Percentiles rank a stretch among this genome's conserved stretches.
phyloP scores from a whole-genome alignment of 345 rosid genomes.

The Eutrema yunnanense region DNA sequence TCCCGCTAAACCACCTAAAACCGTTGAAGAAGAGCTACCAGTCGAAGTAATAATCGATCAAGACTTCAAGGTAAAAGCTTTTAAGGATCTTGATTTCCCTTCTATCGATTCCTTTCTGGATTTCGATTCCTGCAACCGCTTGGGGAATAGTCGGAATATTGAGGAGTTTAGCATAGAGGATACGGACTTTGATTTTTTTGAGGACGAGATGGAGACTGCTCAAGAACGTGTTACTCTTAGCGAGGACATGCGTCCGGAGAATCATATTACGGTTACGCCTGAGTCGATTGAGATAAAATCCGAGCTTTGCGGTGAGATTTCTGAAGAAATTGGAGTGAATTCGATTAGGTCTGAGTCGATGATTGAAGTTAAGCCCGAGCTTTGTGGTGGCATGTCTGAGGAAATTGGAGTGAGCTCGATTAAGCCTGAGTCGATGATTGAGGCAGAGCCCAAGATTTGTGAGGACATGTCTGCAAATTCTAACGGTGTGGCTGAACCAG shows the following conservation, averaged over 20 bases:
- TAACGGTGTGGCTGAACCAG: conserved; percentile 12
- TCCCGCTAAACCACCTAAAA: conserved; percentile 29
- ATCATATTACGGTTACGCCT: conserved; percentile 2
- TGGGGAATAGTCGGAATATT: conserved; percentile 32
- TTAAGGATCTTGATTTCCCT: conserved; percentile 29
- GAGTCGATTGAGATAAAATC: conserved; percentile 11
- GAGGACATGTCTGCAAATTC: background rate
- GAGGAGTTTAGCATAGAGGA: conserved; percentile 30
- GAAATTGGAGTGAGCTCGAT: background rate
- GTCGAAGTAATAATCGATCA: background rate
- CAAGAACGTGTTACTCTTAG: conserved; percentile 13
- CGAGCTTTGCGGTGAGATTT: conserved; percentile 2
- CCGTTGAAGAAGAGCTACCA: conserved; percentile 27
- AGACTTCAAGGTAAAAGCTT: conserved; percentile 31
- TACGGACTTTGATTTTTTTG: conserved; percentile 31
- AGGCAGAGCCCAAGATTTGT: conserved; percentile 14
- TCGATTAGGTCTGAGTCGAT: conserved; percentile 2
- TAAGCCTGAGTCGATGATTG: conserved; percentile 10
- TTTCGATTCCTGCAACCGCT: conserved; percentile 56
- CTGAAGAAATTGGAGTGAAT: conserved; percentile 6
- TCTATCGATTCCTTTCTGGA: conserved; percentile 56
- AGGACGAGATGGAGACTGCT: conserved; percentile 28
- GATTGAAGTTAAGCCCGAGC: conserved; percentile 11
- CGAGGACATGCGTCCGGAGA: conserved; percentile 6
- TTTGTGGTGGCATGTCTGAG: background rate